These are phyloP conservation scores for Tricholomella constricta DNA, from an alignment of 768 basidiomycete species.

Conservation along the genomic window DNA sequence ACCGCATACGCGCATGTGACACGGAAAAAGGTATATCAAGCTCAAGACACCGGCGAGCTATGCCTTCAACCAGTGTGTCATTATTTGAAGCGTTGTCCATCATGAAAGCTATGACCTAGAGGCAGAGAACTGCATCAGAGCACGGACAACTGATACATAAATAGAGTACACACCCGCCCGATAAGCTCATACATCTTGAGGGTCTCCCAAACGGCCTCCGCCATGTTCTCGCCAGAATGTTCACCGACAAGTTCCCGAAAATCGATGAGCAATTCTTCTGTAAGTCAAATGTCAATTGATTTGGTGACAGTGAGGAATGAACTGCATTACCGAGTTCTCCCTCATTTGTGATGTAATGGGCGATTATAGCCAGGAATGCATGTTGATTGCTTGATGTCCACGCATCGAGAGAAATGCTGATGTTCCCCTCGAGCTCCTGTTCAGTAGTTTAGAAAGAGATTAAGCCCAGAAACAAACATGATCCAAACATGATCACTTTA, in stretches of 20 bases:
- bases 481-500: background rate
- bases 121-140: background rate
- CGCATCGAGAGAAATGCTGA: conserved; percentile 22
- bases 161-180: too few species aligned
- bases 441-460: background rate
- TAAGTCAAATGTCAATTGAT: too few species aligned
- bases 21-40: conserved; percentile 26
- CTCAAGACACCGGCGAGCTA: conserved; percentile 16
- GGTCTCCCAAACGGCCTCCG: conserved; percentile 33
- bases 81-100: conserved; percentile 41
- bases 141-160: conserved; percentile 9
- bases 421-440: conserved; percentile 18
- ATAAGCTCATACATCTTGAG: conserved; percentile 27
- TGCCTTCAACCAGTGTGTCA: conserved; percentile 28
- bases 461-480: background rate
- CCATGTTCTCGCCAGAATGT: conserved; percentile 38
- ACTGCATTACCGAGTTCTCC: conserved; percentile 17
- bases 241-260: conserved; percentile 35
- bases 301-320: background rate
- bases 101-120: conserved; percentile 32
- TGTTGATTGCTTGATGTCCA: conserved; percentile 28
- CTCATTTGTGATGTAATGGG: conserved; percentile 23
- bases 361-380: conserved; percentile 27
- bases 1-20: conserved; percentile 25
- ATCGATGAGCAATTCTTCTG: conserved; percentile 39